Evolutionary conservation across 2,329 filamentous ascomycete genomes (phyloP).

Genomic region (Penicillium brasilianum): DNA sequence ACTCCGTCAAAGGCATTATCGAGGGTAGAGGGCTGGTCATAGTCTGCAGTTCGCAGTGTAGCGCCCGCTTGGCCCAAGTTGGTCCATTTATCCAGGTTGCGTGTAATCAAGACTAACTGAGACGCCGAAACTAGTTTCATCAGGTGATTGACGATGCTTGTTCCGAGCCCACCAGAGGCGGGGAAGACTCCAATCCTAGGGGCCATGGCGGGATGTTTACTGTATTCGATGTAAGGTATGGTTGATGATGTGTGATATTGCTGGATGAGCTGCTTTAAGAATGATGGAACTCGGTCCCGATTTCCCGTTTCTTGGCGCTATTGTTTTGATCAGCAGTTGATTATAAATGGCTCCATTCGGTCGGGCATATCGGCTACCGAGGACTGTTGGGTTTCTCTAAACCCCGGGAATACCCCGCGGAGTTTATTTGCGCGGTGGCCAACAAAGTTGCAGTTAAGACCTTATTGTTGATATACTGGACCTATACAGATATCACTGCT

Average conservation of each 20-base stretch:
- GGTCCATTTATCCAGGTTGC: slow-evolving; percentile 18
- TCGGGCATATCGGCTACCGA: neutral
- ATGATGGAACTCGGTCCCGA: neutral
- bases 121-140: neutral
- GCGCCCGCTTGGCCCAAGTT: slow-evolving; percentile 27
- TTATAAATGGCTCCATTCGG: slow-evolving; percentile 13
- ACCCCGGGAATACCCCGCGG: neutral
- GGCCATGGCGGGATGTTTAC: slow-evolving; percentile 17
- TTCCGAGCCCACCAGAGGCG: slow-evolving; percentile 16
- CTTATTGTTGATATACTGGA: neutral
- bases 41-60: slow-evolving; percentile 20
- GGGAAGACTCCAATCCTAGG: slow-evolving; percentile 22
- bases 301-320: neutral
- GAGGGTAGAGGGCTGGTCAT: slow-evolving; percentile 13
- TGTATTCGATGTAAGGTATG: neutral
- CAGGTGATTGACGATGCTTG: slow-evolving; percentile 16
- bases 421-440: too few species aligned
- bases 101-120: slow-evolving; percentile 12
- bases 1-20: slow-evolving; percentile 13
- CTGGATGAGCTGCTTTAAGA: neutral
- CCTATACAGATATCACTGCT: neutral
- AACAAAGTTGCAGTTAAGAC: too few species aligned
- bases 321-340: slow-evolving; percentile 4
- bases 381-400: neutral
- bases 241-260: neutral